Evolutionary conservation across 148 eudicot genomes (phyloP).

Genomic region (Rhododendron kiyosumense): DNA sequence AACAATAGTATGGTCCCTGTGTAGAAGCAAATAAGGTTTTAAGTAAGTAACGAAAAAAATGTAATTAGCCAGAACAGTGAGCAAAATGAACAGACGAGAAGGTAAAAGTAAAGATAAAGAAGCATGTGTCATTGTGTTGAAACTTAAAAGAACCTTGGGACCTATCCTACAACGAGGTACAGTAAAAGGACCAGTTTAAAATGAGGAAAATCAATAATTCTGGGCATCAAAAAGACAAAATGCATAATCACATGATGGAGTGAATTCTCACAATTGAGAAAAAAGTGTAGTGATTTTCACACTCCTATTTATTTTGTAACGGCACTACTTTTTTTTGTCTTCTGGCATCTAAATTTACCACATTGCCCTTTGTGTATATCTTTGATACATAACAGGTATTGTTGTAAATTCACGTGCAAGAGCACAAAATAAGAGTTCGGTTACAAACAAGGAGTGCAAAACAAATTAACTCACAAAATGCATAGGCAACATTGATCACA

Average conservation of each 20-base stretch:
- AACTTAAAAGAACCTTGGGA: neutral
- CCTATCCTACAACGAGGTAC: neutral
- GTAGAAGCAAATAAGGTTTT: neutral
- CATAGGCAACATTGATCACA: neutral
- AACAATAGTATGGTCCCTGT: constrained; percentile 58
- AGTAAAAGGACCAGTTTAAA: neutral
- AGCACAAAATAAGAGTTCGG: neutral
- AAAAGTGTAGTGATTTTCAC: neutral
- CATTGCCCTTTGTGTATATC: neutral
- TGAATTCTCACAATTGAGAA: neutral
- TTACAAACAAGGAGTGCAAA: neutral
- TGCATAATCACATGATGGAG: neutral
- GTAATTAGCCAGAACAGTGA: neutral
- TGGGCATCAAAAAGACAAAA: neutral
- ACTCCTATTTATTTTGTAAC: neutral
- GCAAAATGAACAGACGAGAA: neutral
- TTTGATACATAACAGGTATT: neutral
- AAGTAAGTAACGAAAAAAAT: neutral
- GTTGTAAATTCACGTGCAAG: neutral
- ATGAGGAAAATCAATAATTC: neutral
- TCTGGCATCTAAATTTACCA: neutral
- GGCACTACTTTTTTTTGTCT: neutral
- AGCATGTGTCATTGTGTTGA: neutral
- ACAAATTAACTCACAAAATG: neutral
- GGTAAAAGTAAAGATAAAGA: neutral